Conservation (phyloP, 2,329 filamentous ascomycete genomes). For the Neonectria ditissima region DNA sequence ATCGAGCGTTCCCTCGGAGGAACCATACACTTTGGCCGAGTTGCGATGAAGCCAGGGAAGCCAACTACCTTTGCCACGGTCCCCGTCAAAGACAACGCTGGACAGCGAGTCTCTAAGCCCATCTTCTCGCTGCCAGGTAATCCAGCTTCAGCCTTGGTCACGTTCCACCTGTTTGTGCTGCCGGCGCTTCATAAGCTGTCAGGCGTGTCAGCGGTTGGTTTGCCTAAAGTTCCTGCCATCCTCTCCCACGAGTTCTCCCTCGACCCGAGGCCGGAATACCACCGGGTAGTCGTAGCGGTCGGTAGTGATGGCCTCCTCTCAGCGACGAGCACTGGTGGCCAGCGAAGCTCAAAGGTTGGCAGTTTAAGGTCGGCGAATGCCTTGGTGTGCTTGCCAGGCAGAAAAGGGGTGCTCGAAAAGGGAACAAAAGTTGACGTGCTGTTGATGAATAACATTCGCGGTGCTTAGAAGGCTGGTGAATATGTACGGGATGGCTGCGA, state of each 20-base stretch:
- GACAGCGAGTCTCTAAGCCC: slow-evolving; percentile 71
- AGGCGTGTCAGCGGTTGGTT: slow-evolving; percentile 74
- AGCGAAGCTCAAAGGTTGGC: slow-evolving; percentile 89
- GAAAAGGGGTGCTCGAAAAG: slow-evolving; percentile 72
- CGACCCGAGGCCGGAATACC: slow-evolving; percentile 89
- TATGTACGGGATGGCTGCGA: background rate
- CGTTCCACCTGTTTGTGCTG: slow-evolving; percentile 93
- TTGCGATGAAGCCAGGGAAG: slow-evolving; percentile 98
- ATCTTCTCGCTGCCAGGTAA: slow-evolving; percentile 96
- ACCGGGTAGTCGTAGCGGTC: slow-evolving; percentile 80
- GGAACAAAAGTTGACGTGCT: slow-evolving; percentile 81
- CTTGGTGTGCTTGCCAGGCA: slow-evolving; percentile 78
- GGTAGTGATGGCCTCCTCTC: slow-evolving; percentile 74
- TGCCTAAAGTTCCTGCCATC: slow-evolving; percentile 78
- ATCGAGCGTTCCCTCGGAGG: slow-evolving; percentile 91
- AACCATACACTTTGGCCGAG: slow-evolving; percentile 94
- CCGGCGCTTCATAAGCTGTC: slow-evolving; percentile 83
- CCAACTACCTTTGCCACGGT: slow-evolving; percentile 97
- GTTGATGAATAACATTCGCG: slow-evolving; percentile 72
- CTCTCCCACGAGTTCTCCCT: slow-evolving; percentile 79
- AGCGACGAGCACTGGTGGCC: slow-evolving; percentile 87
- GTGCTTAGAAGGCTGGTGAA: slow-evolving; percentile 20
- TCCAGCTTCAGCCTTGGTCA: slow-evolving; percentile 91
- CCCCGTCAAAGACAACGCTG: slow-evolving; percentile 70
- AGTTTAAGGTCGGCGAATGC: slow-evolving; percentile 92